A percentile compares a stretch with the other conserved stretches of the same genome.
phyloP scores from a whole-genome alignment of 495 filamentous ascomycete genomes.

The Penicillium cosmopolitanum region DNA sequence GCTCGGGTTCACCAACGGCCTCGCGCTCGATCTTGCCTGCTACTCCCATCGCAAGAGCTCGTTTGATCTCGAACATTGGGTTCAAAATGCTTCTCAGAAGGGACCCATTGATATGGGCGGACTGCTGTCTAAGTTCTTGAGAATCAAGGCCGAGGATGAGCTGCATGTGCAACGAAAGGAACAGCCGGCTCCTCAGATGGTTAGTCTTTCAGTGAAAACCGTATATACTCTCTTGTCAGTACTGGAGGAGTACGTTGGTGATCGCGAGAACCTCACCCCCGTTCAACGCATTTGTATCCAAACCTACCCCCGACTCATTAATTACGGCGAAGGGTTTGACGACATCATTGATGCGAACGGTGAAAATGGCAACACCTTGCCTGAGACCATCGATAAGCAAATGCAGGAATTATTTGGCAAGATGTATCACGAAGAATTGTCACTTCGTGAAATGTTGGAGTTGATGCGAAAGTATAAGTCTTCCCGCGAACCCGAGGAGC shows the following conservation, averaged over 20 bases:
- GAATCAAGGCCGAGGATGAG: constrained; percentile 83
- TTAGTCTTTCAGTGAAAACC: constrained; percentile 79
- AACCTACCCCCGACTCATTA: constrained; percentile 92
- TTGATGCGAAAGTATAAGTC: constrained; percentile 82
- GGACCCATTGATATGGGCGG: constrained; percentile 61
- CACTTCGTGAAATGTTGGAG: constrained; percentile 78
- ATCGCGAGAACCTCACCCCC: constrained; percentile 58
- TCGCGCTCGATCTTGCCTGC: constrained; percentile 87
- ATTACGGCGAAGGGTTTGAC: constrained; percentile 90
- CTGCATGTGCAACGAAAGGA: constrained; percentile 67
- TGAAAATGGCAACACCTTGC: constrained; percentile 73
- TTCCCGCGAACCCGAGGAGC: constrained; percentile 78
- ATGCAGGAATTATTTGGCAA: constrained; percentile 98
- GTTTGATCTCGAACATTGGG: constrained; percentile 83
- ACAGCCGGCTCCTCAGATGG: constrained; percentile 61
- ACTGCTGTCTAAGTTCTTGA: constrained; percentile 72
- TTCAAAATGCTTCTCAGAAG: constrained; percentile 64
- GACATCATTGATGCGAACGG: constrained; percentile 87
- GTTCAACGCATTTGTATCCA: constrained; percentile 88
- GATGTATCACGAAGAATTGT: constrained; percentile 89
- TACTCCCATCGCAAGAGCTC: constrained; percentile 81
- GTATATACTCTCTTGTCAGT: constrained; percentile 80
- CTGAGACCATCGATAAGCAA: constrained; percentile 75
- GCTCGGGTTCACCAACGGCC: constrained; percentile 71
- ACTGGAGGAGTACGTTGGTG: constrained; percentile 66